Evolutionary conservation across 495 filamentous ascomycete species (phyloP).

Genomic region (Podospora comata): DNA sequence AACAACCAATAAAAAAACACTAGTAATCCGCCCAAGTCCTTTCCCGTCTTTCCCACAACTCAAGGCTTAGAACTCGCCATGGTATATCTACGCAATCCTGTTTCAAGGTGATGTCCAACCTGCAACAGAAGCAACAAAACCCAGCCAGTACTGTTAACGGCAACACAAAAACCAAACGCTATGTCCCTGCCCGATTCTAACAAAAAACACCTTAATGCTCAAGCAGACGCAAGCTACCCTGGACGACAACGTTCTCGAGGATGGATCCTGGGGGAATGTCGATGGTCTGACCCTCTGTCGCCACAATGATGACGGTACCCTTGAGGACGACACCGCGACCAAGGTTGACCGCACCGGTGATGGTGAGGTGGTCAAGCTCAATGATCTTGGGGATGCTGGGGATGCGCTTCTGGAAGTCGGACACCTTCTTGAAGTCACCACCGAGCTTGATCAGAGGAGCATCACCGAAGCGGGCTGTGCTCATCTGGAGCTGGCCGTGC

Average conservation of each 20-base stretch:
- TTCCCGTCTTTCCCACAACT: neutral
- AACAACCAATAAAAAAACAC: neutral
- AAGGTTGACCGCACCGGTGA: slow-evolving; percentile 94
- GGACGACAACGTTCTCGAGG: slow-evolving; percentile 97
- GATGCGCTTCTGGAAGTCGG: slow-evolving; percentile 98
- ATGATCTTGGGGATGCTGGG: slow-evolving; percentile 95
- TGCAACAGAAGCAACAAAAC: slow-evolving; percentile 3
- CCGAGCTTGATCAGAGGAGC: slow-evolving; percentile 99
- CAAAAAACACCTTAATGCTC: slow-evolving; percentile 65
- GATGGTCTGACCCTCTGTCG: slow-evolving; percentile 95
- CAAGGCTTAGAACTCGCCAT: neutral
- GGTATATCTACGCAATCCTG: neutral
- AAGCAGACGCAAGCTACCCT: slow-evolving; percentile 91
- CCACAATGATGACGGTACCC: slow-evolving; percentile 99
- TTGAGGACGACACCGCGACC: slow-evolving; percentile 93
- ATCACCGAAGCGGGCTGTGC: slow-evolving; percentile 91
- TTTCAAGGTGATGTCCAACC: slow-evolving; percentile 3
- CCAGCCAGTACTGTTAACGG: neutral
- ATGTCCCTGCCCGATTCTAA: neutral
- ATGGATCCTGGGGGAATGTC: slow-evolving; percentile 95
- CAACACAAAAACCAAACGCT: slow-evolving; percentile 8
- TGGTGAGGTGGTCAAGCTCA: slow-evolving; percentile 95
- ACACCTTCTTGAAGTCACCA: slow-evolving; percentile 99
- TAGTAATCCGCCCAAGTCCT: neutral
- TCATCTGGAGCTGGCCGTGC: slow-evolving; percentile 96